Conservation (phyloP, 192 early-diverging fungal species). For the Umbelopsis sp. region DNA sequence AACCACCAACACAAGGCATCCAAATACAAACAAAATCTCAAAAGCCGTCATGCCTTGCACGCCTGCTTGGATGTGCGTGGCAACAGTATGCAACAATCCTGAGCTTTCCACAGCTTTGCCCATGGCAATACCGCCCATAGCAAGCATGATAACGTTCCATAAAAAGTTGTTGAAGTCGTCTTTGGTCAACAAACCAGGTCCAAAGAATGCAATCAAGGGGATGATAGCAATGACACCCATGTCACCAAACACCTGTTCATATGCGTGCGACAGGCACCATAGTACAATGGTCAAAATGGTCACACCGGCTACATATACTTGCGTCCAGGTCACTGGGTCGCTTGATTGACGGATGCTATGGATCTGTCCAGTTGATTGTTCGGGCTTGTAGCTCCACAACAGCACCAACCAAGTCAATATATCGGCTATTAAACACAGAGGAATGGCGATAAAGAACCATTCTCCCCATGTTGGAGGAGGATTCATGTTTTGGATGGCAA, state of each 20-base stretch:
- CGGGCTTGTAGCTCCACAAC: conserved; percentile 78
- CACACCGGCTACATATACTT: conserved; percentile 79
- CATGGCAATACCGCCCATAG: conserved; percentile 96
- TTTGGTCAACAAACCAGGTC: conserved; percentile 87
- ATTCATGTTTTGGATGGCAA: conserved; percentile 91
- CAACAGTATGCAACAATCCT: conserved; percentile 82
- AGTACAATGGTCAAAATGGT: conserved; percentile 79
- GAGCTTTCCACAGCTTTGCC: conserved; percentile 90
- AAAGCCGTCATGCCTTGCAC: conserved; percentile 73
- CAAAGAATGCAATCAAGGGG: conserved; percentile 88
- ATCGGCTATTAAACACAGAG: conserved; percentile 81
- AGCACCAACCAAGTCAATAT: conserved; percentile 83
- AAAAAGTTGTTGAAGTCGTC: conserved; percentile 97
- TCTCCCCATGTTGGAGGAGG: conserved; percentile 87
- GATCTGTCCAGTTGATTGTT: conserved; percentile 60
- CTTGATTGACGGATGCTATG: conserved; percentile 60
- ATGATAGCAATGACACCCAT: conserved; percentile 97
- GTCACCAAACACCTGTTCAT: conserved; percentile 83
- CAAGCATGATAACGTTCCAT: conserved; percentile 88
- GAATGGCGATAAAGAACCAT: conserved; percentile 89
- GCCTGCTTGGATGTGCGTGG: conserved; percentile 62
- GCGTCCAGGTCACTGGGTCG: conserved; percentile 59
- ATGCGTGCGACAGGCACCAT: conserved; percentile 84
- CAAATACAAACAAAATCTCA: conserved; percentile 75
- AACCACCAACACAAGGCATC: conserved; percentile 77